Evolutionary conservation across 441 rosid species (phyloP), one percentile per base, ranked within the genome.

Genomic region (Pelargonium cotyledonis): DNA sequence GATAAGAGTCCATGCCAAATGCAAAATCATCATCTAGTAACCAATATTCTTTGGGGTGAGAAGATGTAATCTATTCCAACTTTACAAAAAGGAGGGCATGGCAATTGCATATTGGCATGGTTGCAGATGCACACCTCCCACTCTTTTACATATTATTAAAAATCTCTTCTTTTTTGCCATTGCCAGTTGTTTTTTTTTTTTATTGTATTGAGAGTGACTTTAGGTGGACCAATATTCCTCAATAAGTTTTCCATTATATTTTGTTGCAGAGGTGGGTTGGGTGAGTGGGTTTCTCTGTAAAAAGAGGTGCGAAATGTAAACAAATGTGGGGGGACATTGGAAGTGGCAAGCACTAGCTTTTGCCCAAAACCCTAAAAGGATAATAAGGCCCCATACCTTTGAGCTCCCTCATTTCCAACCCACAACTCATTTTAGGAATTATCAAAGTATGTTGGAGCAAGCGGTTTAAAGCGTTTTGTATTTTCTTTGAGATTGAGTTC

Each of bases 331-430:
- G 62, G 60, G 8, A 23, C 62, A 67, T 76, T 65, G 62, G 41
- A 77, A 84, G 86, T 85, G 87, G 86, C 35, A 63, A 73, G 81
- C 89, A 85, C 69, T 79, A 71, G 23, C 23, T 21, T 21, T 76
- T 65, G 55, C 84, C 80, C 76, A 65, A 31, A 65, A 51, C 69
- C 79, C 67, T 46, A 38, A 69, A 75, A 8, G 15, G 12, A 64
- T 57, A 43, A 21, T 21, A 21, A 70, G 74, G 79, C 43, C 82
- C 89, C 84, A 78, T 85, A 43, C 69, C 72, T 74, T 76, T 67
- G 65, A 29, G 35, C 35, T 29, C 35, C 23, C 35, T 4, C 35
- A 29, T 4, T 29, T 2, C 35, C 35, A 29, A 29, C 35, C 4
- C 4, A 29, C 35, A 2, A 29, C 35, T 3, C 4, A 29, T 2